Conservation (phyloP, 805 yeast species). For the Yarrowia bubula region DNA sequence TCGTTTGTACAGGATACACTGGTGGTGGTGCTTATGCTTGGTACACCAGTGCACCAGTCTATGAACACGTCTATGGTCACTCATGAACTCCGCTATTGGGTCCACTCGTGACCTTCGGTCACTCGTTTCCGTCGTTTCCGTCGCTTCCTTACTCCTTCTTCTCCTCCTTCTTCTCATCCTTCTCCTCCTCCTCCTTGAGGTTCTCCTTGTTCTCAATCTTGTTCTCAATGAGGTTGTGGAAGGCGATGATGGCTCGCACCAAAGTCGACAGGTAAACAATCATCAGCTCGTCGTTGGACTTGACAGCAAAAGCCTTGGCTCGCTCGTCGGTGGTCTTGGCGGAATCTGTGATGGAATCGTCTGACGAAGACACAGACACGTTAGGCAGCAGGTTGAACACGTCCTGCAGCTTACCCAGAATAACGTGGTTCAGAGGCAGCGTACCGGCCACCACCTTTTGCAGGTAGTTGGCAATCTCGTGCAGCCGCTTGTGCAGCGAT, state of each 20-base stretch:
- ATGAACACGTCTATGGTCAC: too few relatives aligned
- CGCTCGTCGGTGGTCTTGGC: constrained; percentile 51
- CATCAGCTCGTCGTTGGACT: constrained; percentile 96
- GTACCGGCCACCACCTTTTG: constrained; percentile 66
- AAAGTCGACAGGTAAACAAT: constrained; percentile 82
- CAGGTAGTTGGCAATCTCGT: constrained; percentile 74
- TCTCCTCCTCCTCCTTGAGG: constrained; percentile 16
- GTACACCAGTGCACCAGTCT: too few relatives aligned
- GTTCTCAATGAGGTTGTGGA: constrained; percentile 94
- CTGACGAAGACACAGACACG: constrained; percentile 44
- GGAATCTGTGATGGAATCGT: constrained; percentile 31
- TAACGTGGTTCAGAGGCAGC: constrained; percentile 85
- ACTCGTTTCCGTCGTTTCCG: not conserved
- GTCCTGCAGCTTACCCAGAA: constrained; percentile 89
- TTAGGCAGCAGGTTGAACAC: constrained; percentile 92
- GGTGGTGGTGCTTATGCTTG: too few relatives aligned
- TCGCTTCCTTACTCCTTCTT: constrained; percentile 26
- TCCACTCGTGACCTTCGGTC: too few relatives aligned
- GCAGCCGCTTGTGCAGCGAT: constrained; percentile 76
- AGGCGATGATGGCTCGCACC: constrained; percentile 91
- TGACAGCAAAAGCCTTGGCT: constrained; percentile 78
- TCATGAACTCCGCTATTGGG: not conserved
- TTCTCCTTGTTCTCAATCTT: constrained; percentile 73
- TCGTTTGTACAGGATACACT: too few relatives aligned
- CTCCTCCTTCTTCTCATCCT: constrained; percentile 16